Evolutionary conservation across 106 monocot species (phyloP), one percentile per base, ranked within the genome.

Genomic region (Alisma plantagoaquatica): DNA sequence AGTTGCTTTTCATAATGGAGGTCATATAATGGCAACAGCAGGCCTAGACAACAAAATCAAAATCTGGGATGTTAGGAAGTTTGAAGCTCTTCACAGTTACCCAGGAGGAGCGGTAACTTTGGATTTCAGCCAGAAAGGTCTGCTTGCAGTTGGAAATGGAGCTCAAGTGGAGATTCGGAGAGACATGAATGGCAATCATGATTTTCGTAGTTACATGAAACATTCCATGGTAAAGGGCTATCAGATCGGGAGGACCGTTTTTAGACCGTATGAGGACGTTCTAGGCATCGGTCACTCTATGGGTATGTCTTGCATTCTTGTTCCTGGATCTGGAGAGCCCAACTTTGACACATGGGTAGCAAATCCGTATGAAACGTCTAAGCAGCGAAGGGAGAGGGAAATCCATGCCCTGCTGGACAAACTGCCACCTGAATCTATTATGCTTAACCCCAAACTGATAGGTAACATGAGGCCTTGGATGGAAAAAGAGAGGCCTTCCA

Each of bases 331-430:
- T 0, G 91, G 91, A 15, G 91, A 91, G 50, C 84, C 91, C 0
- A 91, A 91, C 45, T 91, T 91, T 53, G 84, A 91, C 61, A 62
- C 77, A 7, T 91, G 73, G 73, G 91, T 84, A 25, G 91, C 80
- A 1, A 84, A 84, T 59, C 91, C 91, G 0, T 77, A 71, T n/a
- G 91, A 91, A 33, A 91, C 84, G 0, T 52, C 20, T 3, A 74
- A 75, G 33, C 91, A 91, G 65, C 70, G 77, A 41, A 80, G 91
- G 27, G 80, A 91, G 72, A 91, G 84, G 41, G 91, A 84, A 53
- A 75, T 91, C 25, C 84, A 81, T 33, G 18, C 70, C 52, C 69
- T 91, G 4, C 68, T 84, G 1, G 80, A 91, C 52, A 91, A 91
- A 63, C 80, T 91, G 49, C 84, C 63, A 31, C 91, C 84, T 0